Base-by-base conservation (phyloP, 805 yeast species). In the Sugiyamaella lignohabitans region DNA sequence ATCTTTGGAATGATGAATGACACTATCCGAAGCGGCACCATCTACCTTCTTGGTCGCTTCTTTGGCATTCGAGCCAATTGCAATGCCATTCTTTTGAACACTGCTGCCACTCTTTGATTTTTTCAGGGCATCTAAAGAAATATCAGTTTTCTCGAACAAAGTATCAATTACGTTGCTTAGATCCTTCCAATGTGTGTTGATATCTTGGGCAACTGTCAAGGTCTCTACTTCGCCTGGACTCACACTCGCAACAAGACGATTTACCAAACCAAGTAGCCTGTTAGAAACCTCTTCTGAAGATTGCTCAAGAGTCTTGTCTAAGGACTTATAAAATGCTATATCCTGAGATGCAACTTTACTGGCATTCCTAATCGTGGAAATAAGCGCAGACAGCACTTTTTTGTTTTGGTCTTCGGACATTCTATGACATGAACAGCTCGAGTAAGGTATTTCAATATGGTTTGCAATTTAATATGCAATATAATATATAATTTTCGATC, bases 281-380 rank as follows among this genome's bases (percentile, higher is more conserved):
- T 58, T 57, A 8, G 66, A 56, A n/a, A 52, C 51, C 3, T 68
- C 62, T 14, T 63, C 60, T 3, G 80, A 70, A 0, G 75, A 59
- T 1, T 54, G 53, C 6, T 70, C 69, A 41, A 80, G 60, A 11
- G 70, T 59, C 0, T 58, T 52, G 56, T 86, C 91, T 10, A 87
- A 59, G 40, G 85, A 78, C 40, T 73, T 69, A 62, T 80, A 78
- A 58, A 89, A 93, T 24, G 74, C 77, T n/a, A 88, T 73, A 67
- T 91, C 98, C 47, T 84, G 84, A 0, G 87, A 78, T 1, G 85
- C 84, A 38, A 89, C 63, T 1, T 84, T 79, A 2, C 82, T 70
- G 0, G 95, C 73, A 2, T 83, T 75, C 50, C 94, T 70, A 35
- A 85, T 77, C 2, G 81, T 68, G 8, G 74, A 69, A 41, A 78